Conservation (phyloP, 768 basidiomycete genomes). For the Mycena epipterygia region DNA sequence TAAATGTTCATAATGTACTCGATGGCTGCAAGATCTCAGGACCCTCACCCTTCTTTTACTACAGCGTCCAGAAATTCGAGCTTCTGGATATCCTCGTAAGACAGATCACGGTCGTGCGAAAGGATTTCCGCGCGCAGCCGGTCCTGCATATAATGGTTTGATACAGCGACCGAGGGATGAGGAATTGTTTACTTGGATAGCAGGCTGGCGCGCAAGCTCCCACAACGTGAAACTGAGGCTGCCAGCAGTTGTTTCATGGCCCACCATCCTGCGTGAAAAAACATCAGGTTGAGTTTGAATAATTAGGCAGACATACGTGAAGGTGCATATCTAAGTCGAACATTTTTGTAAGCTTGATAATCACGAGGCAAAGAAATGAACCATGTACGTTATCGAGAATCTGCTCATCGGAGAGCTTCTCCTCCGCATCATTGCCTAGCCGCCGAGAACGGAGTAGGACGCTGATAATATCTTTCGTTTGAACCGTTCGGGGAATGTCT, state of each 20-base stretch:
- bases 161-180: not conserved
- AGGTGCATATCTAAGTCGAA: slow-evolving; percentile 34
- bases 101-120: slow-evolving; percentile 44
- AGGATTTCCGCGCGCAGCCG: slow-evolving; percentile 56
- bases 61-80: slow-evolving; percentile 58
- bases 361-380: not conserved
- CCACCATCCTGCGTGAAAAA: slow-evolving; percentile 48
- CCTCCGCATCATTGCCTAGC: slow-evolving; percentile 12
- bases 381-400: slow-evolving; percentile 44
- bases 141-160: slow-evolving; percentile 35
- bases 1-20: not conserved
- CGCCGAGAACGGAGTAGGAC: slow-evolving; percentile 37
- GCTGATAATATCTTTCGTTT: slow-evolving; percentile 42
- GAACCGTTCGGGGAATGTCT: not conserved
- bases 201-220: slow-evolving; percentile 54
- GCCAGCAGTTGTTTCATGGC: slow-evolving; percentile 58
- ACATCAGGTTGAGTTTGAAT: not conserved
- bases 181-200: slow-evolving; percentile 41
- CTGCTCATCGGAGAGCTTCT: slow-evolving; percentile 36
- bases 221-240: slow-evolving; percentile 54
- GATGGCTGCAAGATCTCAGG: not conserved
- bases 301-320: slow-evolving; percentile 27
- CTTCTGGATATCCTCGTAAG: slow-evolving; percentile 53
- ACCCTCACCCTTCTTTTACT: slow-evolving; percentile 53
- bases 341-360: not conserved